Percentiles rank a stretch among this genome's conserved stretches.
phyloP scores from a whole-genome alignment of 1,139 yeast genomes.

The Candida tropicalis region DNA sequence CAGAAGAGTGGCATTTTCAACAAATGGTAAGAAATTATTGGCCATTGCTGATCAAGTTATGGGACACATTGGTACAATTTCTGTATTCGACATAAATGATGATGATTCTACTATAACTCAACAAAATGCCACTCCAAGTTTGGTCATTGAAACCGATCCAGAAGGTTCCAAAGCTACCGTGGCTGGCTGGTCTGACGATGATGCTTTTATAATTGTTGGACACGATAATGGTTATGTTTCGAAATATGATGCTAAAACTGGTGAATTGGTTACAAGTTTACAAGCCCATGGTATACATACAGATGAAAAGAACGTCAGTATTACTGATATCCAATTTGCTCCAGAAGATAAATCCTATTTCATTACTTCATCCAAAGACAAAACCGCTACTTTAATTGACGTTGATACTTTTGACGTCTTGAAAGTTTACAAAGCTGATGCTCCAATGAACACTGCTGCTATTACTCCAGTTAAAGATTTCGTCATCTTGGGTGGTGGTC shows the following conservation, averaged over 20 bases:
- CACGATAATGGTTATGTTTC: conserved; percentile 85
- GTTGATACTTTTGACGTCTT: conserved; percentile 72
- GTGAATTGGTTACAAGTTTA: conserved; percentile 61
- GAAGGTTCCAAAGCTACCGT: conserved; percentile 72
- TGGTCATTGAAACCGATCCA: conserved; percentile 65
- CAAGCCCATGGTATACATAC: conserved; percentile 66
- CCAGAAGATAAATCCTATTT: conserved; percentile 82
- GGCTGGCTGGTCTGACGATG: conserved; percentile 87
- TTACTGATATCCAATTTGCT: conserved; percentile 90
- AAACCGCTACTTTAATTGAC: conserved; percentile 78
- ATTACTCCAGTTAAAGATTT: conserved; percentile 91
- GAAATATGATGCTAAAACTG: conserved; percentile 76
- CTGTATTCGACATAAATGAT: conserved; percentile 62
- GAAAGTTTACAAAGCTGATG: conserved; percentile 83
- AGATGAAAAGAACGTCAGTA: conserved; percentile 54
- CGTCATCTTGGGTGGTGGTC: conserved; percentile 98
- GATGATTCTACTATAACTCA: conserved; percentile 35
- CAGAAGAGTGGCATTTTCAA: conserved; percentile 85
- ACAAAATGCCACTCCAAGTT: conserved; percentile 52
- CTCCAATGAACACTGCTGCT: conserved; percentile 95
- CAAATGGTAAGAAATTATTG: conserved; percentile 68
- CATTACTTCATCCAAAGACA: conserved; percentile 92
- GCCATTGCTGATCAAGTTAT: conserved; percentile 90
- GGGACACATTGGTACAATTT: conserved; percentile 83
- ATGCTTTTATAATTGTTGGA: conserved; percentile 77